phyloP scores from a whole-genome alignment of 176 grass and related monocot species.

The Cocos nucifera region DNA sequence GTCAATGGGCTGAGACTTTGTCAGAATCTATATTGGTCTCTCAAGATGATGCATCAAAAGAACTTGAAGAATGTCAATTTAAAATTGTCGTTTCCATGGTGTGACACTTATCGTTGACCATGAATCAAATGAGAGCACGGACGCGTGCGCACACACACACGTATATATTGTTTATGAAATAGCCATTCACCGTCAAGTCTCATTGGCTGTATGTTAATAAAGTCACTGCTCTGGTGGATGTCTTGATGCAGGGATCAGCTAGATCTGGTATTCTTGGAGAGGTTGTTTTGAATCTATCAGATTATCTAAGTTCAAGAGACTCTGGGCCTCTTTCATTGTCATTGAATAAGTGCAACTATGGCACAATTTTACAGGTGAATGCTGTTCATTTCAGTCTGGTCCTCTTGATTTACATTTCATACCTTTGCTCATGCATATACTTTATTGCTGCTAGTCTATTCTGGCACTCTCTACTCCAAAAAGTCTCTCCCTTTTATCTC shows the following conservation, averaged over 20 bases:
- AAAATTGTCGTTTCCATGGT: conserved; percentile 90
- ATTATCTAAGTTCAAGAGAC: conserved; percentile 52
- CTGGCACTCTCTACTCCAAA: too few relatives aligned
- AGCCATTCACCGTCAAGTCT: neutral
- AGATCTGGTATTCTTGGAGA: conserved; percentile 65
- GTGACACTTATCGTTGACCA: neutral
- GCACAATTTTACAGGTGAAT: conserved; percentile 61
- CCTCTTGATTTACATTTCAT: neutral
- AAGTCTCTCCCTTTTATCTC: too few relatives aligned
- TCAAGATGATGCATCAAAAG: conserved; percentile 55
- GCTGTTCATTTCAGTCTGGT: neutral
- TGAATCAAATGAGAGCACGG: too few relatives aligned
- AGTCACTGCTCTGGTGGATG: conserved; percentile 8
- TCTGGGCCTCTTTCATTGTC: conserved; percentile 51
- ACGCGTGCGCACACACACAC: too few relatives aligned
- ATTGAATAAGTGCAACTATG: conserved; percentile 57
- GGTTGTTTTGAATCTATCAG: conserved; percentile 48
- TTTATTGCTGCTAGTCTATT: too few relatives aligned
- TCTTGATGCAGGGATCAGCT: conserved; percentile 56
- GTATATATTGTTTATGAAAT: neutral
- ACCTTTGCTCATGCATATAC: neutral
- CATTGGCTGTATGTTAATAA: conserved; percentile 7
- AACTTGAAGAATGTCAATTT: conserved; percentile 62
- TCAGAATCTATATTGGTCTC: conserved; percentile 68
- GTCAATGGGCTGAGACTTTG: conserved; percentile 68